Evolutionary conservation across 306 rosid species (phyloP).

Genomic region (Dalbergia oliveri): DNA sequence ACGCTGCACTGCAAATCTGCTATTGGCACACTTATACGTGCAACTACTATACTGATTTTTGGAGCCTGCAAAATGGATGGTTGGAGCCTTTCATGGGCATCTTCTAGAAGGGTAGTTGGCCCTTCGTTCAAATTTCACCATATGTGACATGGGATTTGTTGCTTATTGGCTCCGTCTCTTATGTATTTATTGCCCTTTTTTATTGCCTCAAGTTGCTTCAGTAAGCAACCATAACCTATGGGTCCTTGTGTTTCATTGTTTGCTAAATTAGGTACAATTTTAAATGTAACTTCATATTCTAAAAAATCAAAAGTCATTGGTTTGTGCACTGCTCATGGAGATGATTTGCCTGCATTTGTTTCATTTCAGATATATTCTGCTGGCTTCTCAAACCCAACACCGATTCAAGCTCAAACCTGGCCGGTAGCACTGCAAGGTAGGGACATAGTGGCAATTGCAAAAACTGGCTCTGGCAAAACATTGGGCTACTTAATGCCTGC

Average conservation of each 20-base stretch:
- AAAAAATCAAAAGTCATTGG: constrained; percentile 31
- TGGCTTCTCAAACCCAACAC: constrained; percentile 93
- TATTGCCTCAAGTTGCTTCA: constrained; percentile 98
- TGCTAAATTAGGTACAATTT: constrained; percentile 49
- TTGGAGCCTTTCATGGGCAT: constrained; percentile 98
- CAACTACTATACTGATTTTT: constrained; percentile 95
- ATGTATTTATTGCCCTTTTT: constrained; percentile 93
- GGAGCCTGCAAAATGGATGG: constrained; percentile 99
- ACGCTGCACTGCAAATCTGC: constrained; percentile 99
- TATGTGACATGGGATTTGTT: constrained; percentile 94
- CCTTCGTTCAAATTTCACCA: constrained; percentile 93
- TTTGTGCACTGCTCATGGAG: constrained; percentile 41
- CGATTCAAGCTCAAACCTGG: constrained; percentile 99
- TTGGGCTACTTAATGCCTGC: constrained; percentile 97
- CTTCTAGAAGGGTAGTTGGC: constrained; percentile 94
- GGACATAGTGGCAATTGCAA: constrained; percentile 98
- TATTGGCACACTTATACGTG: constrained; percentile 92
- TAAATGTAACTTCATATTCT: constrained; percentile 42
- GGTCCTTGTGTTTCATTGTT: constrained; percentile 59
- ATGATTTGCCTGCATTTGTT: constrained; percentile 52
- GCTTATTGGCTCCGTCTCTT: constrained; percentile 92
- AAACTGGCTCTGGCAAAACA: constrained; percentile 98
- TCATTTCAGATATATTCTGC: constrained; percentile 86
- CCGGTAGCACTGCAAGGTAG: constrained; percentile 94
- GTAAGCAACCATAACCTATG: constrained; percentile 99